Evolutionary conservation across 2,329 filamentous ascomycete genomes (phyloP), one percentile per base, ranked within the genome.

Genomic region (Claviceps capensis): DNA sequence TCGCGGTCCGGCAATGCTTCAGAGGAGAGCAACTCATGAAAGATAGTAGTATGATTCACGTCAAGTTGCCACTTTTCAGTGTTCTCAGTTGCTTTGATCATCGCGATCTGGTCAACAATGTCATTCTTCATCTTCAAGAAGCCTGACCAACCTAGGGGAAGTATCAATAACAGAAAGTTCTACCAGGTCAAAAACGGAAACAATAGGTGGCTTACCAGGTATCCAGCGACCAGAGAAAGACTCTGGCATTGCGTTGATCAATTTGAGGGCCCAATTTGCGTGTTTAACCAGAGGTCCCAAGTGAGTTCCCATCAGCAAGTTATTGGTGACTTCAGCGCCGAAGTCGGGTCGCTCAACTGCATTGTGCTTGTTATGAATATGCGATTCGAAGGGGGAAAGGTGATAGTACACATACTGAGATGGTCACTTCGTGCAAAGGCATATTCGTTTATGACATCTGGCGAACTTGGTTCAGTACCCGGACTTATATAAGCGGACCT

Each of bases 401-500:
- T 13, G 22, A 30, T 14, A n/a, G 34, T 49, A 56, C 22, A 54
- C 52, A 14, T 58, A 63, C 62, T 57, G 13, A 68, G 54, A 37
- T 65, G 64, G 23, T 66, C 62, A 51, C 60, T 64, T 49, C 63
- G 59, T 52, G 66, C 63, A 60, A 69, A 69, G 22, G 65, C 63
- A 54, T 69, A 69, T 58, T 70, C 67, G 52, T 68, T 69, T 44
- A 70, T 69, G 37, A 69, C 63, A 51, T 70, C 66, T 67, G 30
- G 17, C n/a, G 7, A 13, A n/a, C 23, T 26, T 9, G 38, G 40
- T 16, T 52, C 41, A 57, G 6, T 17, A 46, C 16, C 22, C 48
- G 2, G n/a, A 16, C 30, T 23, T 9, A 22, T 17, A 3, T 6
- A 5, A 14, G 4, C 26, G 7, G 19, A 57, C 53, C 59, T 16